Evolutionary conservation across 768 basidiomycete species (phyloP).

Genomic region (Boletus insuetus): DNA sequence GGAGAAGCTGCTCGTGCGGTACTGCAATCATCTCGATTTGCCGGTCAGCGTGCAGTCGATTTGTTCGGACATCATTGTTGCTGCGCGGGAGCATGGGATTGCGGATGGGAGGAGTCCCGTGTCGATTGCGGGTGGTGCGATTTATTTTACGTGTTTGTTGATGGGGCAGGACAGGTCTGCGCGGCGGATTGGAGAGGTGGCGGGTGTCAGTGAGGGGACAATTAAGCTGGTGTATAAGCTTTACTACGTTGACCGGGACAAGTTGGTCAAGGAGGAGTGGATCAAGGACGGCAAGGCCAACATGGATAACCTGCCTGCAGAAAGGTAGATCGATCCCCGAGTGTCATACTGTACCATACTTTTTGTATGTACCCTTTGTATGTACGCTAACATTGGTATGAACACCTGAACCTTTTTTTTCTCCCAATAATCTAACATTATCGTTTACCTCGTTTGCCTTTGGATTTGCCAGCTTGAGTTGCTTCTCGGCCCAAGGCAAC

Average conservation of each 20-base stretch:
- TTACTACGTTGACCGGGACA: conserved; percentile 71
- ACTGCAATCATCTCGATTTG: conserved; percentile 89
- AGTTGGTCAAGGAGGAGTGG: conserved; percentile 84
- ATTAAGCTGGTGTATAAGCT: conserved; percentile 86
- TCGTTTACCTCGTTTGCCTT: conserved; percentile 30
- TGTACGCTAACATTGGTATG: conserved; percentile 17
- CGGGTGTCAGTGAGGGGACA: conserved; percentile 93
- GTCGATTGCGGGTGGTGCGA: conserved; percentile 97
- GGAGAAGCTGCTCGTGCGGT: conserved; percentile 86
- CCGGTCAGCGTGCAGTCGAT: conserved; percentile 80
- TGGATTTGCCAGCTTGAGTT: conserved; percentile 17
- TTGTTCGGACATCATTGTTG: conserved; percentile 77
- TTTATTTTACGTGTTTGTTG: conserved; percentile 87
- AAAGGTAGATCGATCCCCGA: conserved; percentile 12
- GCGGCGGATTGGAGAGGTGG: conserved; percentile 86
- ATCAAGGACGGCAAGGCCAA: conserved; percentile 74
- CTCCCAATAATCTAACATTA: background rate
- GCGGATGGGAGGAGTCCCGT: conserved; percentile 94
- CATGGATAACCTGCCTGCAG: conserved; percentile 27
- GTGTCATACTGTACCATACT: conserved; percentile 12
- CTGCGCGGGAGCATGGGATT: conserved; percentile 78
- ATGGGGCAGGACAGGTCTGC: conserved; percentile 72
- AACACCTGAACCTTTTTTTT: conserved; percentile 5
- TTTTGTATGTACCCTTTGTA: conserved; percentile 15
- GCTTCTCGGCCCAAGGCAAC: conserved; percentile 51